Evolutionary conservation across 78 protist genomes (phyloP), one percentile per base, ranked within the genome.

Genomic region (Dictyostelium capitatum): DNA sequence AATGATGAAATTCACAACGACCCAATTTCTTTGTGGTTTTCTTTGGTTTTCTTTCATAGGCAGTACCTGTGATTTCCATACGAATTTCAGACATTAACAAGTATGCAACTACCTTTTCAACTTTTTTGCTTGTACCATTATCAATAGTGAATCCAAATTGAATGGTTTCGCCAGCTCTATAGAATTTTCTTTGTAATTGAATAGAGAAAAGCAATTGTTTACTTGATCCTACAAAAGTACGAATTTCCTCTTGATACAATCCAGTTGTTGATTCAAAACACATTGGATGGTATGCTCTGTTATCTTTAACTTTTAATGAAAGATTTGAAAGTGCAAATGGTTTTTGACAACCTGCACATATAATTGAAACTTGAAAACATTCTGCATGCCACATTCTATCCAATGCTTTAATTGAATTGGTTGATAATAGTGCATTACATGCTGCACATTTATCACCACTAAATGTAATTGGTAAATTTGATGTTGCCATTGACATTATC

Each of bases 321-420:
- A 87, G 93, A 30, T 87, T 87, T 1, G 70, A 73, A 0, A 87
- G 70, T 23, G 75, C 51, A 23, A 87, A 87, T 51, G 93, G 93
- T 47, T 87, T 87, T 51, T 87, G 93, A 32, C 93, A 87, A 12
- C 85, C 93, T 0, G 93, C 93, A 77, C 93, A 87, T n/a, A 87
- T 87, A 32, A 87, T 87, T 10, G 84, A 51, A 12, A 87, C 93
- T n/a, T 62, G 54, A 57, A 87, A 87, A 48, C 93, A 87, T 74
- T 87, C 93, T 12, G 93, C 83, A 77, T 87, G 93, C 93, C 93
- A 87, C 9, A 1, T 72, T 48, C 93, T 80, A 17, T 87, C 93
- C 51, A 87, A 70, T 87, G 93, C 93, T 37, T 77, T 74, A 7
- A 87, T 87, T 0, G 78, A 59, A 19, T 87, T 87, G 46, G 93